These are phyloP conservation scores for Starmerella bombi DNA, from an alignment of 805 yeast species.

Conservation along the genomic window DNA sequence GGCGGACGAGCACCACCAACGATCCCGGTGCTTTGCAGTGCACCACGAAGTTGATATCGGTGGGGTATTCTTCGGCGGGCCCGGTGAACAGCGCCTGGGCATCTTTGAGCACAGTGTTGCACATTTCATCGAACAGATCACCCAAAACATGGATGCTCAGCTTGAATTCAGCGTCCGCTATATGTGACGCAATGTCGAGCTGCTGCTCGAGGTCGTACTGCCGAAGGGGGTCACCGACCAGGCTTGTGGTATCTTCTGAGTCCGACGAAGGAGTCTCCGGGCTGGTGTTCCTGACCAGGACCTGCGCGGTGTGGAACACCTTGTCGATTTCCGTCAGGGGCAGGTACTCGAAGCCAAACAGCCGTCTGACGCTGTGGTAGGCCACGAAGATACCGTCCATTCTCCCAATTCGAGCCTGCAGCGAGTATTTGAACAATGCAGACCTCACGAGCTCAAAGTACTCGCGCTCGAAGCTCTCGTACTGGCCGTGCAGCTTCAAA, in stretches of 20 bases:
- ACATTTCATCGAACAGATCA: conserved; percentile 33
- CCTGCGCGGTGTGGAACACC: conserved; percentile 39
- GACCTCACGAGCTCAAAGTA: conserved; percentile 59
- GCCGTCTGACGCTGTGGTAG: conserved; percentile 64
- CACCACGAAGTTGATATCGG: conserved; percentile 19
- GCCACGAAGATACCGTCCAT: conserved; percentile 96
- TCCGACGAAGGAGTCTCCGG: conserved; percentile 13
- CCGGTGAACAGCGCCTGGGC: not conserved
- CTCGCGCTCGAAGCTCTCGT: conserved; percentile 76
- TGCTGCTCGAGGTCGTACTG: conserved; percentile 20
- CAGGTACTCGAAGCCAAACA: conserved; percentile 84
- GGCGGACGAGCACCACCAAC: conserved; percentile 20
- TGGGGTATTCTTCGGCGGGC: not conserved
- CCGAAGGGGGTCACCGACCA: conserved; percentile 2
- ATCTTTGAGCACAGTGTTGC: conserved; percentile 16
- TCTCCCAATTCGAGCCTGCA: conserved; percentile 88
- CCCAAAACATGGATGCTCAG: conserved; percentile 43
- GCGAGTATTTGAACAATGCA: conserved; percentile 66
- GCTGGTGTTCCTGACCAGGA: conserved; percentile 18
- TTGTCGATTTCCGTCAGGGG: conserved; percentile 62
- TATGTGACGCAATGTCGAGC: conserved; percentile 29
- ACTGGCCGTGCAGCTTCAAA: conserved; percentile 44
- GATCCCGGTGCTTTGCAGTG: conserved; percentile 19
- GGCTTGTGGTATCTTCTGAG: not conserved
- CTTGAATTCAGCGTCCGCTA: conserved; percentile 60